These are phyloP conservation scores for Termitomyces sp. DNA, from an alignment of 1,284 basidiomycete genomes.

Conservation along the genomic window DNA sequence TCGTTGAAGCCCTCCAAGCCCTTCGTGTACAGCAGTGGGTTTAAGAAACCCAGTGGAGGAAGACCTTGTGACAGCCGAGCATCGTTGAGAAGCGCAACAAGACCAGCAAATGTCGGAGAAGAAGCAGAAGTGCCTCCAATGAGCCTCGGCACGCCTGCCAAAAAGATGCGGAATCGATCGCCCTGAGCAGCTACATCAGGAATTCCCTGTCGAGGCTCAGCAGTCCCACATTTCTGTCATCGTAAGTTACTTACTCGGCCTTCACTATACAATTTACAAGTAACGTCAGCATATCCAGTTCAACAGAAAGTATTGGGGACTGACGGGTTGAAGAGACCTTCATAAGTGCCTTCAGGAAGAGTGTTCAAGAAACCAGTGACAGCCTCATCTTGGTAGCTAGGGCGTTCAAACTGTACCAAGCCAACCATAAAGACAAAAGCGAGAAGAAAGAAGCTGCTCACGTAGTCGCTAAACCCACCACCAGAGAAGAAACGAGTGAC, in stretches of 20 bases:
- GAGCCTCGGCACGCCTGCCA: constrained; percentile 27
- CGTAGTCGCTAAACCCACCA: constrained; percentile 62
- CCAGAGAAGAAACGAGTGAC: constrained; percentile 36
- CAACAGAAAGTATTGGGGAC: constrained; percentile 14
- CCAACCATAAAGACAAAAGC: not conserved
- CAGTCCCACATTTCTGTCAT: not conserved
- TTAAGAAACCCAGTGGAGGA: constrained; percentile 53
- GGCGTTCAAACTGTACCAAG: constrained; percentile 44
- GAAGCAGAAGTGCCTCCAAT: constrained; percentile 56
- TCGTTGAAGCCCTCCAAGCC: constrained; percentile 46
- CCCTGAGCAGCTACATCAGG: constrained; percentile 62
- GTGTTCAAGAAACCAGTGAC: constrained; percentile 38
- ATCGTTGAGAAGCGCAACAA: constrained; percentile 63
- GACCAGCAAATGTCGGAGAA: constrained; percentile 49
- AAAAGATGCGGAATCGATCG: constrained; percentile 39
- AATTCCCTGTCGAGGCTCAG: constrained; percentile 29
- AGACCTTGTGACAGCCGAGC: constrained; percentile 42
- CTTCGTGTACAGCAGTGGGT: constrained; percentile 50
- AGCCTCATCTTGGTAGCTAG: constrained; percentile 46
- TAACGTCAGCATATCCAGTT: not conserved
- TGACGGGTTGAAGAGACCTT: constrained; percentile 57
- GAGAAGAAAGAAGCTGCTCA: constrained; percentile 20
- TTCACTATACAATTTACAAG: constrained; percentile 12
- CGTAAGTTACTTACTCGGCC: constrained; percentile 23
- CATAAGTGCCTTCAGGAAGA: constrained; percentile 42